Base-by-base conservation (phyloP, 495 filamentous ascomycete genomes). In the Entonaema liquescens region DNA sequence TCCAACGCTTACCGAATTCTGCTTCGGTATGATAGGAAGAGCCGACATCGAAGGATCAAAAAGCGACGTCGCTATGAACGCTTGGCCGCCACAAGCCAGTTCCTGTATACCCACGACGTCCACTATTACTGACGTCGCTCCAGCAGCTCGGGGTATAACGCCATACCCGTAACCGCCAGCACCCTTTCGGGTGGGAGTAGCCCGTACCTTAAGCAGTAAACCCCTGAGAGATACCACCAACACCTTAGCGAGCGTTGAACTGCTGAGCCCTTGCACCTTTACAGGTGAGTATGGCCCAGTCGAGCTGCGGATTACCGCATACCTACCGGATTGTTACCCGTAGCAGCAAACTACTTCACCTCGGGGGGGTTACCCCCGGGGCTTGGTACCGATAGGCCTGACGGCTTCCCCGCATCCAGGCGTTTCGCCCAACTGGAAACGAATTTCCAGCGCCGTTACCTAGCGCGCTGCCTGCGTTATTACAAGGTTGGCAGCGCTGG, bases 191-290 rank as follows among this genome's bases (percentile, higher is more conserved):
- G 52, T 55, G 52, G 52, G 79, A 80, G 81, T 81, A 73, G 78
- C 79, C 80, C 77, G 76, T 79, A 81, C 55, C 55, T 58, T 58
- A 58, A 58, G 55, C 55, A 58, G 35, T 49, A 25, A 23, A 26
- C 81, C 70, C 78, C 71, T 67, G 78, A 79, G 79, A 77, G 53
- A 3, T 38, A 38, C 35, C 35, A 38, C 35, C 35, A 38, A 38
- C 35, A 38, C 35, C 35, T 38, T 38, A 38, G 35, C 35, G 35
- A 38, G 35, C 35, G 35, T 38, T 38, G 35, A 38, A 38, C 35
- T 38, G 35, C 35, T 38, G 35, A 38, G 2, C 35, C 35, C 35
- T 38, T 38, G 12, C 35, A 38, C 35, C 35, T 12, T 15, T 15
- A 15, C 7, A 35, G 53, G 33, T 58, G 55, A 58, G 55, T 58